Conservation (phyloP, 2,329 filamentous ascomycete species). For the Whalleya microplaca region DNA sequence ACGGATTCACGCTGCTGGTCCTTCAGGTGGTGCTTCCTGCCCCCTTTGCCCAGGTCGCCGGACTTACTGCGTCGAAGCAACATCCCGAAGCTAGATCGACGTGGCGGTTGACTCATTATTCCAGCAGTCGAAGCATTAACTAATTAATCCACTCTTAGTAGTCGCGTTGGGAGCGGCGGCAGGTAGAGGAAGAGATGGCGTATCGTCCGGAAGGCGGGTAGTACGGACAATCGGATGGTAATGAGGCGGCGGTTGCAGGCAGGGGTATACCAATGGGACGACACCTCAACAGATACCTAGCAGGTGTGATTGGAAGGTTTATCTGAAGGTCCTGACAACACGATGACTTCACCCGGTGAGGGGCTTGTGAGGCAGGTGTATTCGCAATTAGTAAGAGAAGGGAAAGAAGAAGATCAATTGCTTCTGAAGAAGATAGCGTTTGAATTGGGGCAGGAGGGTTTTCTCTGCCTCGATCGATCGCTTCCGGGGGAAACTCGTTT, state of each 20-base stretch:
- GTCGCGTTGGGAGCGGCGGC: constrained; percentile 12
- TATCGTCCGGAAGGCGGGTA: constrained; percentile 6
- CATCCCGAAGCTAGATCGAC: constrained; percentile 54
- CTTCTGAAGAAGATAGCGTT: no score
- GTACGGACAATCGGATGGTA: constrained; percentile 9
- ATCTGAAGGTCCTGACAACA: not conserved
- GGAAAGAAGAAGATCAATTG: not conserved
- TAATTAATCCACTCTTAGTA: constrained; percentile 15
- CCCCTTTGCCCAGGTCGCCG: constrained; percentile 52
- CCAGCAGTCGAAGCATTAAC: constrained; percentile 25
- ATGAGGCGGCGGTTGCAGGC: not conserved
- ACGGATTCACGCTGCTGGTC: constrained; percentile 58
- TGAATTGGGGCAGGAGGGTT: constrained; percentile 8
- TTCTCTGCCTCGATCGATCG: constrained; percentile 17
- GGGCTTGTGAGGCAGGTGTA: constrained; percentile 14
- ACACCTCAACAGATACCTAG: not conserved
- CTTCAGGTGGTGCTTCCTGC: constrained; percentile 55
- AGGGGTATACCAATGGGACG: not conserved
- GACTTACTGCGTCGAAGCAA: constrained; percentile 61
- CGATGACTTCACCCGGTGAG: constrained; percentile 11
- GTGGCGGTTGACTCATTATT: constrained; percentile 40
- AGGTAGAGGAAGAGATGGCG: constrained; percentile 9
- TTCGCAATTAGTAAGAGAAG: constrained; percentile 13
- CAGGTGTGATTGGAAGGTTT: not conserved
- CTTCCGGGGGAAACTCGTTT: constrained; percentile 10